Conservation (phyloP, 257 asterid genomes). For the Solanum sparsipilum region DNA sequence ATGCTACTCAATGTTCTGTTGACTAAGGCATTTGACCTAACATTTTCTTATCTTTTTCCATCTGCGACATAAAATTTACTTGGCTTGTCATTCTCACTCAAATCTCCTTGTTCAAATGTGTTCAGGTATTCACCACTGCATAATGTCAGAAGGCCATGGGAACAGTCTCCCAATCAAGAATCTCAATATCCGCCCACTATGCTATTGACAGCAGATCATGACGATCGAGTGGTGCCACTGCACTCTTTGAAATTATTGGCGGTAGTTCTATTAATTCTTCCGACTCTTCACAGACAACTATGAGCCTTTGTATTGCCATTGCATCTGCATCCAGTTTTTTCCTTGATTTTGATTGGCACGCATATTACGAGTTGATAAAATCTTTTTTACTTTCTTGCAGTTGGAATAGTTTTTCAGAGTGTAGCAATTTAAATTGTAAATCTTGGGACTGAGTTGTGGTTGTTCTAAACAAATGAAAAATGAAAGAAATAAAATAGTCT, state of each 20-base stretch:
- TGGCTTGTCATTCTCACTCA: neutral
- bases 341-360: neutral
- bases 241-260: slow-evolving; percentile 91
- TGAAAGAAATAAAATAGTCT: neutral
- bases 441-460: neutral
- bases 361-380: neutral
- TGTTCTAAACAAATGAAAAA: neutral
- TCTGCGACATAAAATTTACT: neutral
- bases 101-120: neutral
- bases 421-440: neutral
- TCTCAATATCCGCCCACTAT: slow-evolving; percentile 82
- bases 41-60: neutral
- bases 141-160: slow-evolving; percentile 93
- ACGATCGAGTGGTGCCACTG: slow-evolving; percentile 95
- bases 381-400: neutral
- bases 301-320: neutral
- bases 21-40: neutral
- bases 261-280: slow-evolving; percentile 15
- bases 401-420: neutral
- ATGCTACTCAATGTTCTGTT: neutral
- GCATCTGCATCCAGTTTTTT: neutral
- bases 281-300: neutral
- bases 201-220: slow-evolving; percentile 96
- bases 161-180: slow-evolving; percentile 28
- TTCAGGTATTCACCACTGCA: slow-evolving; percentile 88